Evolutionary conservation across 2,329 filamentous ascomycete species (phyloP).

Genomic region (Coleophoma crateriformis): DNA sequence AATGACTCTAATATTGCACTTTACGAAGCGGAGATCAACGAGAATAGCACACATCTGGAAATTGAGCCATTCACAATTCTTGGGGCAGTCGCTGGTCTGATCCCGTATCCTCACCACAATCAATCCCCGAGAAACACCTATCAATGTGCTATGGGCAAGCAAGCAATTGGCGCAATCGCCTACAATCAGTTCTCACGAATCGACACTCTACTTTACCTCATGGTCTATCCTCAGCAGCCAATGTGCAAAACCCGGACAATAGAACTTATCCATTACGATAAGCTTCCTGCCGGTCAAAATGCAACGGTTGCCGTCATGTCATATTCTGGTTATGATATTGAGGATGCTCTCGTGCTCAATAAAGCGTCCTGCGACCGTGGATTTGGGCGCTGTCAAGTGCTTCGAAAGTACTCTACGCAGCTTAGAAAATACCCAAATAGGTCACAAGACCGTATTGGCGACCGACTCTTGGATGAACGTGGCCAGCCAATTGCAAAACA

Average conservation of each 20-base stretch:
- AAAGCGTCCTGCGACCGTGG: constrained; percentile 93
- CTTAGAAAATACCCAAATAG: constrained; percentile 88
- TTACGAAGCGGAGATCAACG: constrained; percentile 78
- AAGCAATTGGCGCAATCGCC: constrained; percentile 96
- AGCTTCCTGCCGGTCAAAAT: constrained; percentile 93
- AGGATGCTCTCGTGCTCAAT: constrained; percentile 94
- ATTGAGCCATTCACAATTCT: constrained; percentile 98
- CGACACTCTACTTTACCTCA: constrained; percentile 90
- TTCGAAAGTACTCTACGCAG: constrained; percentile 85
- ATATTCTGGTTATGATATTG: constrained; percentile 98
- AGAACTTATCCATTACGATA: constrained; percentile 94
- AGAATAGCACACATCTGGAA: constrained; percentile 86
- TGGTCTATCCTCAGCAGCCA: constrained; percentile 95
- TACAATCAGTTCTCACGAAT: constrained; percentile 98
- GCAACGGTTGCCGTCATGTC: constrained; percentile 99
- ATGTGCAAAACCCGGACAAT: constrained; percentile 98
- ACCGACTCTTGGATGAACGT: constrained; percentile 48
- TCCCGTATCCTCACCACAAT: constrained; percentile 98
- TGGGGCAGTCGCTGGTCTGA: constrained; percentile 90
- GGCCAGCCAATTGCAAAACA: constrained; percentile 62
- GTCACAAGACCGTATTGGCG: constrained; percentile 60
- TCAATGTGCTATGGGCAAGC: constrained; percentile 99
- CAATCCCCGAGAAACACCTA: constrained; percentile 98
- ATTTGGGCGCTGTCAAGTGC: constrained; percentile 96
- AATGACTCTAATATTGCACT: constrained; percentile 92